These are phyloP conservation scores for Phytophthora capsici DNA, from an alignment of 352 stramenopile species.

Conservation along the genomic window DNA sequence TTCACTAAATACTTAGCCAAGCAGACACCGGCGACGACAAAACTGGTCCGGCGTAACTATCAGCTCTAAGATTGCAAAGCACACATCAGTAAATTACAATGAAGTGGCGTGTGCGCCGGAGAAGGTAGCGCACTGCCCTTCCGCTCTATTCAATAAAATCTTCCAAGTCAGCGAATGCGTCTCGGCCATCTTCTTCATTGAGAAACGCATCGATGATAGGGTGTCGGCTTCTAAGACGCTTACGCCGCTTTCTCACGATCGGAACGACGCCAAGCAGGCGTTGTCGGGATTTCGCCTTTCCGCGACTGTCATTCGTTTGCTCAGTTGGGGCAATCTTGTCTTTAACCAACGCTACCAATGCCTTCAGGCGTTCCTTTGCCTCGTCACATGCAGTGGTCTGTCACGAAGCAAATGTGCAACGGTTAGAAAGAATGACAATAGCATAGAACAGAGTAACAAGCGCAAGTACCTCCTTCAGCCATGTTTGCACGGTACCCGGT, in stretches of 20 bases:
- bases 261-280: slow-evolving; percentile 61
- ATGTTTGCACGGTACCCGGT: slow-evolving; percentile 41
- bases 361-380: slow-evolving; percentile 37
- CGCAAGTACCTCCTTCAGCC: slow-evolving; percentile 48
- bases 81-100: slow-evolving; percentile 20
- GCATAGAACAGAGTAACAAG: neutral
- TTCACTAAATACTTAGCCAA: slow-evolving; percentile 54
- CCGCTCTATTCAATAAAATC: slow-evolving; percentile 75
- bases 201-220: slow-evolving; percentile 81
- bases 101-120: neutral
- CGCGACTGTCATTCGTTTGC: neutral
- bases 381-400: slow-evolving; percentile 35
- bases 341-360: slow-evolving; percentile 48
- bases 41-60: slow-evolving; percentile 46
- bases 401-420: slow-evolving; percentile 1
- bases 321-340: slow-evolving; percentile 40
- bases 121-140: neutral
- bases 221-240: slow-evolving; percentile 68
- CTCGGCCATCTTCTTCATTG: slow-evolving; percentile 70
- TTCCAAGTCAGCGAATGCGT: slow-evolving; percentile 77
- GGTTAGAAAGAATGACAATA: neutral
- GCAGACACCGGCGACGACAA: slow-evolving; percentile 37
- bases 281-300: slow-evolving; percentile 33
- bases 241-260: slow-evolving; percentile 60
- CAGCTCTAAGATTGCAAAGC: slow-evolving; percentile 36